Conservation (phyloP, 78 protist genomes). For the Guillardia theta region DNA sequence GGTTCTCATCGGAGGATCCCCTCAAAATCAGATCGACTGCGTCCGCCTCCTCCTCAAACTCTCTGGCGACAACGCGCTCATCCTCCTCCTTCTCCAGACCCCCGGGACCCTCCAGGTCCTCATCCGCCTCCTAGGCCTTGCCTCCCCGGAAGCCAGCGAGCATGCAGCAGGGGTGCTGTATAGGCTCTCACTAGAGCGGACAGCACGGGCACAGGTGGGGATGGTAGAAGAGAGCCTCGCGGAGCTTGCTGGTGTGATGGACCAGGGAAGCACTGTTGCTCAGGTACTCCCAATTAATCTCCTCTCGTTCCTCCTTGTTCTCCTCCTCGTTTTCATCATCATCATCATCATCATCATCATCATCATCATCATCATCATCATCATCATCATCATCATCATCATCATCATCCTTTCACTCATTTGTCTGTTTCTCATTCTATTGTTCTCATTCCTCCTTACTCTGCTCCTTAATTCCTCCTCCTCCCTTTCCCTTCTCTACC, state of each 20-base stretch:
- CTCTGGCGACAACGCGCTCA: neutral
- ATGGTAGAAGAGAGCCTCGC: neutral
- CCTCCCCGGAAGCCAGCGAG: neutral
- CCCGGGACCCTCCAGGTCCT: neutral
- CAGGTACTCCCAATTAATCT: neutral
- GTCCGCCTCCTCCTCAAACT: neutral
- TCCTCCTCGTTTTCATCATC: neutral
- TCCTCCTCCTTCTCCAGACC: neutral
- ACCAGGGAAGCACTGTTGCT: neutral
- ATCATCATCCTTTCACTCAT: neutral
- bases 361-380: neutral
- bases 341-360: neutral
- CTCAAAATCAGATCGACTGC: neutral
- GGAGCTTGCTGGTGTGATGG: neutral
- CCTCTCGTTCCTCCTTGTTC: too few species aligned
- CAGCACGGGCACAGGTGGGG: neutral
- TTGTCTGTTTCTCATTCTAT: neutral
- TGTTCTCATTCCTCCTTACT: neutral
- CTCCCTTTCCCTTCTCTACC: too few species aligned
- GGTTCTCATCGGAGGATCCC: neutral
- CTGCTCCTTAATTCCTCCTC: too few species aligned
- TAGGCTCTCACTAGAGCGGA: neutral
- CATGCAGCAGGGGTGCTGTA: neutral
- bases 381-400: neutral
- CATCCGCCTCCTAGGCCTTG: neutral